Evolutionary conservation across 768 basidiomycete species (phyloP).

Genomic region (Suillus paluster): DNA sequence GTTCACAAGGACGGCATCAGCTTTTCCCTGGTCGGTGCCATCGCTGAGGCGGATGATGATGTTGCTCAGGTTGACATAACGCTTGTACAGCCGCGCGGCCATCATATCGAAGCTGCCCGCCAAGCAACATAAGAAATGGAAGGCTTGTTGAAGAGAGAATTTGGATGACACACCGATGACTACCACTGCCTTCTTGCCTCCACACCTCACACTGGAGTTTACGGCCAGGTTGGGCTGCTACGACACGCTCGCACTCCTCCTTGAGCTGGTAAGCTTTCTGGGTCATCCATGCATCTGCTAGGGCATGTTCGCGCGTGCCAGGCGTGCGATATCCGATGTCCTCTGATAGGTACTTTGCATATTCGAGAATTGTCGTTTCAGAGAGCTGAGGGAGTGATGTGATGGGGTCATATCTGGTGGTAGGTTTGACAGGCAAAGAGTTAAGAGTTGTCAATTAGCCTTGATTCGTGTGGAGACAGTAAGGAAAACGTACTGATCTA

Average conservation of each 20-base stretch:
- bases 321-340: conserved; percentile 91
- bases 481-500: conserved; percentile 48
- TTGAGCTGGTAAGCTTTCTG: conserved; percentile 65
- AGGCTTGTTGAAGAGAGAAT: conserved; percentile 2
- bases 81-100: conserved; percentile 81
- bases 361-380: conserved; percentile 65
- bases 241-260: conserved; percentile 61
- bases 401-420: conserved; percentile 46
- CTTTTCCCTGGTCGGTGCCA: conserved; percentile 71
- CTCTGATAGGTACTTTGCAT: conserved; percentile 75
- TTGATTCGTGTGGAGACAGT: neutral
- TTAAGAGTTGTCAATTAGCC: neutral
- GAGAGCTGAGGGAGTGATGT: conserved; percentile 73
- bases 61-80: conserved; percentile 87
- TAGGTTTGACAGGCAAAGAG: neutral
- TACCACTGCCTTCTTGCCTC: conserved; percentile 87
- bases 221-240: conserved; percentile 43
- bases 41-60: conserved; percentile 87
- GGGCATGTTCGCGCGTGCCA: conserved; percentile 86
- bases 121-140: neutral
- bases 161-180: conserved; percentile 67
- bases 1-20: conserved; percentile 86
- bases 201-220: conserved; percentile 91
- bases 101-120: conserved; percentile 86
- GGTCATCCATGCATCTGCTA: conserved; percentile 84